Conservation (phyloP, 345 rosid genomes). For the Acer yangbiense region DNA sequence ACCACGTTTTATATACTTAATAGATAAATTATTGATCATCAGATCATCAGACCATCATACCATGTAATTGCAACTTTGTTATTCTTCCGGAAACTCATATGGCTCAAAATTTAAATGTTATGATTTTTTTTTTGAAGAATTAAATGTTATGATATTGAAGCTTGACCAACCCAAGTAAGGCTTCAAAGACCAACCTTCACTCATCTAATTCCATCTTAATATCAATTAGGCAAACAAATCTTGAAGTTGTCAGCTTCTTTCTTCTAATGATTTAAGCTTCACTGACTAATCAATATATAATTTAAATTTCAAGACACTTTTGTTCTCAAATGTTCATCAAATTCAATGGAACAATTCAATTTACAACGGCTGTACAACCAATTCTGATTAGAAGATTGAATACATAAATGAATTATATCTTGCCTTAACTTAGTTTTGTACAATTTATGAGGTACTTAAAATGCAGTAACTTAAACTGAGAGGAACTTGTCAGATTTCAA, state of each 20-base stretch:
- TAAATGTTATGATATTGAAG: no score
- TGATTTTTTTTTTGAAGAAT: no score
- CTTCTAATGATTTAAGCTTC: background rate
- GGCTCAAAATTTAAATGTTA: no score
- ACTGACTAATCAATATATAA: background rate
- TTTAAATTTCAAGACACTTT: background rate
- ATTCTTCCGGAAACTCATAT: no score
- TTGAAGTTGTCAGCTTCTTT: background rate
- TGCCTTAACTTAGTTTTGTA: conserved; percentile 13
- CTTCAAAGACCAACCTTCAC: background rate
- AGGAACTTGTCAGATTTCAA: conserved; percentile 36
- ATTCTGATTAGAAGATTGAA: background rate
- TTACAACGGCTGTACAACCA: background rate
- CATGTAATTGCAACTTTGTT: no score
- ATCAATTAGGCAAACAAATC: background rate
- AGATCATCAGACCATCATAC: no score
- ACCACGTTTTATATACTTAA: no score
- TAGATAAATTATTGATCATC: no score
- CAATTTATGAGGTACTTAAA: conserved; percentile 15
- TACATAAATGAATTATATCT: background rate
- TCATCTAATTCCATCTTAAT: background rate
- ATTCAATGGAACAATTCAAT: background rate
- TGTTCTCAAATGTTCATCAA: background rate
- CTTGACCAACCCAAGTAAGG: background rate
- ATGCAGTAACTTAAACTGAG: background rate